Evolutionary conservation across 768 basidiomycete species (phyloP).

Genomic region (Mycena belliarum): DNA sequence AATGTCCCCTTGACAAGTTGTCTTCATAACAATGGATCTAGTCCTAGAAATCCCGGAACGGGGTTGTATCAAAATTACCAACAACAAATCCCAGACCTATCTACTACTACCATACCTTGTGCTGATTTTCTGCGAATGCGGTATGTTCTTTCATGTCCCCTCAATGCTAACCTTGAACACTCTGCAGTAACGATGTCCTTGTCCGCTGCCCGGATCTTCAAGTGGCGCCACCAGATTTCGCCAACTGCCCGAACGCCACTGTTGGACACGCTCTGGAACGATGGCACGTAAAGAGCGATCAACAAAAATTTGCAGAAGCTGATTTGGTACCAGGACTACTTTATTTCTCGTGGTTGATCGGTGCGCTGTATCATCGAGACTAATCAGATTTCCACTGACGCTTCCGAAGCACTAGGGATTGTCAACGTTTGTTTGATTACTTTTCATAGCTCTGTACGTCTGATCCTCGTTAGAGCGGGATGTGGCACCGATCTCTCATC

Average conservation of each 20-base stretch:
- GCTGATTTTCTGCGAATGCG: constrained; percentile 14
- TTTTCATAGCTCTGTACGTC: neutral
- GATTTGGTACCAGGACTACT: constrained; percentile 7
- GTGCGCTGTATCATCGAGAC: neutral
- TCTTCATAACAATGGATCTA: too few species aligned
- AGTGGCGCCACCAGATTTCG: constrained; percentile 8
- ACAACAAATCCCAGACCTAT: neutral
- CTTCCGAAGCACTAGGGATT: neutral
- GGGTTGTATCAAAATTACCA: constrained; percentile 1
- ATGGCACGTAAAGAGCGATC: neutral
- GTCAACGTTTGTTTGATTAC: constrained; percentile 16
- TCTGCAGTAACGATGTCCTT: constrained; percentile 9
- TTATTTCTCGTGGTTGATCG: constrained; percentile 19
- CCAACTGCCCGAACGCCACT: constrained; percentile 9
- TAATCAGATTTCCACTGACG: neutral
- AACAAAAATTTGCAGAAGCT: neutral
- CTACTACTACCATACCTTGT: constrained; percentile 11
- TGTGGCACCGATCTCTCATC: neutral
- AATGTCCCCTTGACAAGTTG: neutral
- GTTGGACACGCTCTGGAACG: constrained; percentile 20
- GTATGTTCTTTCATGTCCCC: neutral
- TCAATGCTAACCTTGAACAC: neutral
- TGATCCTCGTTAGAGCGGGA: neutral
- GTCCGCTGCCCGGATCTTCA: constrained; percentile 11
- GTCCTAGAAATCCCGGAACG: neutral